Evolutionary conservation across 108 stramenopile species (phyloP).

Genomic region (Nitzschia sp.): DNA sequence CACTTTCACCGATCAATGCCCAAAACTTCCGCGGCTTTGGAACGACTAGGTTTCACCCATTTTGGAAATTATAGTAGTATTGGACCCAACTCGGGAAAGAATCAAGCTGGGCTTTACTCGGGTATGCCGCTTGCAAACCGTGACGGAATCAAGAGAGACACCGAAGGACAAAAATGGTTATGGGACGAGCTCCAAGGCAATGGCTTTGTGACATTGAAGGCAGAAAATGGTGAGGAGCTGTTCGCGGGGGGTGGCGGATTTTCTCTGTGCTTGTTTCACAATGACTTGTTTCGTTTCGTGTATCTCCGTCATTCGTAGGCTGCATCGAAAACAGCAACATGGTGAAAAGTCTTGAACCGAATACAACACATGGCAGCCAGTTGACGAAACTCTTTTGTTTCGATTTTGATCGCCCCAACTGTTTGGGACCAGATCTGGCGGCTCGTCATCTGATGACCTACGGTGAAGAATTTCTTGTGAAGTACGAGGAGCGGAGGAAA

Average conservation of each 20-base stretch:
- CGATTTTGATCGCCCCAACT: slow-evolving; percentile 55
- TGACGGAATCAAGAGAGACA: slow-evolving; percentile 16
- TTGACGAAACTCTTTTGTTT: slow-evolving; percentile 52
- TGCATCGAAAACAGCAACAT: slow-evolving; percentile 60
- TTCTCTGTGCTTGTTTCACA: background rate
- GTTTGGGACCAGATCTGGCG: slow-evolving; percentile 42
- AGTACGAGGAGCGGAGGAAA: slow-evolving; percentile 28
- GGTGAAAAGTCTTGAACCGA: slow-evolving; percentile 50
- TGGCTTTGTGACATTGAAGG: slow-evolving; percentile 54
- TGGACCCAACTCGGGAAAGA: slow-evolving; percentile 61
- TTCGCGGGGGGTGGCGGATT: no score
- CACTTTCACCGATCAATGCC: slow-evolving; percentile 44
- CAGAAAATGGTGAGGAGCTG: slow-evolving; percentile 40
- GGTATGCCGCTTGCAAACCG: slow-evolving; percentile 35
- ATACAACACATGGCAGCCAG: slow-evolving; percentile 47
- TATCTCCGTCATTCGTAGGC: slow-evolving; percentile 3
- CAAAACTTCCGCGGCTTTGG: slow-evolving; percentile 31
- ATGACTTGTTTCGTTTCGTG: no score
- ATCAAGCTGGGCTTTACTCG: slow-evolving; percentile 56
- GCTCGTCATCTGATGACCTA: slow-evolving; percentile 40
- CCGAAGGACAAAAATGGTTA: slow-evolving; percentile 32
- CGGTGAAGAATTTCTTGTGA: slow-evolving; percentile 34
- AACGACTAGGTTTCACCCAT: slow-evolving; percentile 29
- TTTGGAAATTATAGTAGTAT: slow-evolving; percentile 51
- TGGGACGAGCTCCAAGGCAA: slow-evolving; percentile 48